Base-by-base conservation (phyloP, 148 eudicot genomes). In the Cornus kousa region DNA sequence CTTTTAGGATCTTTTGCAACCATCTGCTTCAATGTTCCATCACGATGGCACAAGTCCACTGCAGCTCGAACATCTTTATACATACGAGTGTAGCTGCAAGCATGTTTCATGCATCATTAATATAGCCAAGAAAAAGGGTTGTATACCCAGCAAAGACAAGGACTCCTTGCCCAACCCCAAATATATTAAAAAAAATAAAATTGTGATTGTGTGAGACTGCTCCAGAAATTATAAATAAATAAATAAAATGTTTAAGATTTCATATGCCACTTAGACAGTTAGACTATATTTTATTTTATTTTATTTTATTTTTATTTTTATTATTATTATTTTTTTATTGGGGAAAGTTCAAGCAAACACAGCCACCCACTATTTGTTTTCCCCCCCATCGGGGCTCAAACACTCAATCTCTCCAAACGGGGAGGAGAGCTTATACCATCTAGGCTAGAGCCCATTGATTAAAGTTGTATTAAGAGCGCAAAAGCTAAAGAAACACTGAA, bases 61-160 rank as follows among this genome's bases (percentile, higher is more conserved):
- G 99, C 99, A 79, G 99, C 97, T 87, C 98, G 89, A 80, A 93
- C 98, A 86, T 96, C 99, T 84, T 87, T 90, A 81, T 92, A 96
- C 91, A 96, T 90, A 62, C 89, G 91, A 78, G 93, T 84, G 80
- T 96, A 96, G 81, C 99, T 96, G 90, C 88, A 87, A 82, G 68
- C 80, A 77, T 33, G 62, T 28, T 60, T 66, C 39, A 19, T 28
- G 5, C 53, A 35, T 1, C 65, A 43, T 70, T 74, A 55, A 48
- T 43, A 23, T 32, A 73, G 23, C 66, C 48, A 65, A 66, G 50
- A n/a, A 33, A 24, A 74, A 55, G 46, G 67, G 20, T 10, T 60
- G n/a, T 16, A 60, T 17, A 20, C 14, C 65, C 17, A 65, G 66
- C 13, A 40, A 24, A 62, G 39, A 39, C 33, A 40, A 22, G 17